A percentile compares a stretch with the other conserved stretches of the same genome.
phyloP scores from a whole-genome alignment of 192 early-diverging fungal genomes.

The Chytriomyces sp. region DNA sequence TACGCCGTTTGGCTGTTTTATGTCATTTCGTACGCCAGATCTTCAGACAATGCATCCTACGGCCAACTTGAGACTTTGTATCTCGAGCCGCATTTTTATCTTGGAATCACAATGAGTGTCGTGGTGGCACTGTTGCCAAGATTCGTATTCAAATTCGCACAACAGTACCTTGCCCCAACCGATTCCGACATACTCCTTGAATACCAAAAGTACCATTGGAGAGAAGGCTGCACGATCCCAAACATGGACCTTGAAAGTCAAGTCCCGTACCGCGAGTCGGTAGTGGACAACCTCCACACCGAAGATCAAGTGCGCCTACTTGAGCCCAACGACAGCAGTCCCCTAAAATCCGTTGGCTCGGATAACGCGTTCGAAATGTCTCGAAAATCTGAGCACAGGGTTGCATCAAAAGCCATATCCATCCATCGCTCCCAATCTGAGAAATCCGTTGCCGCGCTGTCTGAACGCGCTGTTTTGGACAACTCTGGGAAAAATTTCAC shows the following conservation, averaged over 20 bases:
- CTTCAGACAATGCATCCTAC: slow-evolving; percentile 65
- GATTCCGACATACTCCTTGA: slow-evolving; percentile 59
- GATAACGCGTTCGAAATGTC: slow-evolving; percentile 16
- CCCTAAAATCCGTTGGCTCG: slow-evolving; percentile 4
- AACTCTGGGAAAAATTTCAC: not conserved
- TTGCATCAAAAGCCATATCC: not conserved
- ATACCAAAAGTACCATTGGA: slow-evolving; percentile 48
- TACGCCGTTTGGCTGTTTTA: slow-evolving; percentile 72
- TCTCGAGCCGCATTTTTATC: slow-evolving; percentile 73
- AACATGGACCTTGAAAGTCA: slow-evolving; percentile 34
- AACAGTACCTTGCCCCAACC: slow-evolving; percentile 45
- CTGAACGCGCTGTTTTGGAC: not conserved
- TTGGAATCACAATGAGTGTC: slow-evolving; percentile 70
- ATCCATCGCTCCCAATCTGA: slow-evolving; percentile 28
- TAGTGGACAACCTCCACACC: slow-evolving; percentile 49
- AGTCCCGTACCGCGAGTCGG: slow-evolving; percentile 52
- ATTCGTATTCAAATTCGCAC: slow-evolving; percentile 68
- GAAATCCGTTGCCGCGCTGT: slow-evolving; percentile 9
- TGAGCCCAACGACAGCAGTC: slow-evolving; percentile 27
- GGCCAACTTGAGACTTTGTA: slow-evolving; percentile 74
- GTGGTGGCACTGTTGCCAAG: slow-evolving; percentile 74
- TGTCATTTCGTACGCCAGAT: slow-evolving; percentile 67
- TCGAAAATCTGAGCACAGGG: slow-evolving; percentile 15
- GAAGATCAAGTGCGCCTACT: slow-evolving; percentile 46
- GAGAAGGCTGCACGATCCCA: slow-evolving; percentile 32